Evolutionary conservation across 257 asterid genomes (phyloP).

Genomic region (Solanum okadae): DNA sequence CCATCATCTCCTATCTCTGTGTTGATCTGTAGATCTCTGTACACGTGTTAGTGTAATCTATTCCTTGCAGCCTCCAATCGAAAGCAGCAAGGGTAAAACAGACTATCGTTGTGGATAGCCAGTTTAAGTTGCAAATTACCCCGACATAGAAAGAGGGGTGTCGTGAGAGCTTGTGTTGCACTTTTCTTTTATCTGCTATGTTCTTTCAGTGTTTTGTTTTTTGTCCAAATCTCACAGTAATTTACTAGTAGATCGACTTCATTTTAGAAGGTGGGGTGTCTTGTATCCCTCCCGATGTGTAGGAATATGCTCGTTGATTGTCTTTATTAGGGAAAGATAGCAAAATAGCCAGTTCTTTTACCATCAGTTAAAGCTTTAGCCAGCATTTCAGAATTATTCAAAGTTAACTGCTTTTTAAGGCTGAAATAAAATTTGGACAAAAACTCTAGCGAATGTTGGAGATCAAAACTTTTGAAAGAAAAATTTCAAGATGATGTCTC

Average conservation of each 20-base stretch:
- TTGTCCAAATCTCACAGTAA: background rate
- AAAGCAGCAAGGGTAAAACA: background rate
- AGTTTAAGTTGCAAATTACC: background rate
- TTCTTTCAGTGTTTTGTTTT: background rate
- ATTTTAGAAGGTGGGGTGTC: background rate
- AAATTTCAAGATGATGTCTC: too few relatives aligned
- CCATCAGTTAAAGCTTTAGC: too few relatives aligned
- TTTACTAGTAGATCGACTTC: background rate
- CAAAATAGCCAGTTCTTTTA: background rate
- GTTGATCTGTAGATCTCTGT: slow-evolving; percentile 38
- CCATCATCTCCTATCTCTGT: slow-evolving; percentile 66
- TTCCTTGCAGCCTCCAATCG: background rate
- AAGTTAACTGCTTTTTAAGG: too few relatives aligned
- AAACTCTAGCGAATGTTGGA: too few relatives aligned
- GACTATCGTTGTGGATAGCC: background rate
- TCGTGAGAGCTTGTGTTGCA: background rate
- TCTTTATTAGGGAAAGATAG: background rate
- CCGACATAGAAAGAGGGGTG: background rate
- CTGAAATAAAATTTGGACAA: too few relatives aligned
- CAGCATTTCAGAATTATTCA: too few relatives aligned
- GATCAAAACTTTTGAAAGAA: too few relatives aligned
- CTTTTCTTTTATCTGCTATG: background rate
- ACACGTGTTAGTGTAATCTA: too few relatives aligned
- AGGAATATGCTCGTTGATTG: background rate
- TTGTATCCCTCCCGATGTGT: background rate